Evolutionary conservation across 139 green algal genomes (phyloP).

Genomic region (Picochlorum costavermella): DNA sequence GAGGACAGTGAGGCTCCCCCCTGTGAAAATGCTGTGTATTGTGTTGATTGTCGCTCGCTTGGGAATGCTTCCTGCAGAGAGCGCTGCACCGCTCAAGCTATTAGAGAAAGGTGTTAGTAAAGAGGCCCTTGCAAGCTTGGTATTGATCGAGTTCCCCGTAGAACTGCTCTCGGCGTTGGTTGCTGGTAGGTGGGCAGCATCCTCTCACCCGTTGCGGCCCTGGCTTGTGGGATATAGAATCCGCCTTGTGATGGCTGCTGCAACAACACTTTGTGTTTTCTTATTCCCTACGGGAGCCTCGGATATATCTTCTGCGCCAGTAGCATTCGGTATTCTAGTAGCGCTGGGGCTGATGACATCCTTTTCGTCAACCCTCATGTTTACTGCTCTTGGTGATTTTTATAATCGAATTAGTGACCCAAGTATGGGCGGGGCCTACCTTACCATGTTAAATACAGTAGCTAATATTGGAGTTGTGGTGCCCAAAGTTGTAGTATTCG

Average conservation of each 20-base stretch:
- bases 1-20: conserved; percentile 51
- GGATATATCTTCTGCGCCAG: conserved; percentile 29
- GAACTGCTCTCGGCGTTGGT: conserved; percentile 76
- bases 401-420: conserved; percentile 66
- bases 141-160: conserved; percentile 74
- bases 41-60: conserved; percentile 69
- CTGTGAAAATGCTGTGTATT: conserved; percentile 53
- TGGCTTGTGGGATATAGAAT: conserved; percentile 61
- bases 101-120: conserved; percentile 81
- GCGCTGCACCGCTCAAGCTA: conserved; percentile 71
- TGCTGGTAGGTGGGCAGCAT: conserved; percentile 54
- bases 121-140: conserved; percentile 64
- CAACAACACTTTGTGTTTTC: conserved; percentile 25
- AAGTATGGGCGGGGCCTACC: conserved; percentile 78
- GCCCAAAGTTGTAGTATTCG: conserved; percentile 64
- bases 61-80: conserved; percentile 62
- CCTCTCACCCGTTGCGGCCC: conserved; percentile 46
- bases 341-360: conserved; percentile 47
- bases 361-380: conserved; percentile 78
- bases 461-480: conserved; percentile 83
- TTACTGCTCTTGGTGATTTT: conserved; percentile 77
- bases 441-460: conserved; percentile 93
- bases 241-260: conserved; percentile 39
- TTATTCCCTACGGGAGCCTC: conserved; percentile 29
- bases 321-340: conserved; percentile 43